These are phyloP conservation scores for Sarocladium oryzae DNA, from an alignment of 2,329 filamentous ascomycete species.

Conservation along the genomic window DNA sequence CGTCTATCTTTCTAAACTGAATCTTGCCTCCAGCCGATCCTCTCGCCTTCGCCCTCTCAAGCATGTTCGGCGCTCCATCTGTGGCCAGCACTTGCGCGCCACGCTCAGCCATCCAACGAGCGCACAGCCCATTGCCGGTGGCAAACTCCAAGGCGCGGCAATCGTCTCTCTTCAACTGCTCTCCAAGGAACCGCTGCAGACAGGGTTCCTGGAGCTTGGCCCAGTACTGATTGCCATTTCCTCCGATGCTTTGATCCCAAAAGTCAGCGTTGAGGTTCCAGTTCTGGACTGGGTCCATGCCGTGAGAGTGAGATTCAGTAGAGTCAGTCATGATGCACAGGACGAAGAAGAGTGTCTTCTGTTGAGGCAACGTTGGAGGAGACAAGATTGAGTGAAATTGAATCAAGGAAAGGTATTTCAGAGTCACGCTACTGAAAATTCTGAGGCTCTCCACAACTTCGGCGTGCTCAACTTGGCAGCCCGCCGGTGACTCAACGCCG, in stretches of 20 bases:
- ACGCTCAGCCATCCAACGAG: constrained; percentile 33
- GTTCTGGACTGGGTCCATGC: constrained; percentile 17
- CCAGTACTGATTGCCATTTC: constrained; percentile 39
- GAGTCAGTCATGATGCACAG: background rate
- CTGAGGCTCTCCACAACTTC: background rate
- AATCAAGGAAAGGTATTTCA: no score
- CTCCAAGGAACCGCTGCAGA: constrained; percentile 28
- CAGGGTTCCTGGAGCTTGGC: constrained; percentile 33
- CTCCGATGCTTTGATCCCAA: constrained; percentile 36
- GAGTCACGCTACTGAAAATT: background rate
- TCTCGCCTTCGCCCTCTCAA: constrained; percentile 25
- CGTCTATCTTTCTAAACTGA: constrained; percentile 28
- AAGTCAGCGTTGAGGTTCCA: constrained; percentile 36
- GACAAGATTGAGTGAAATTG: no score
- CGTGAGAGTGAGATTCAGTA: background rate
- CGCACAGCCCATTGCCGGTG: constrained; percentile 42
- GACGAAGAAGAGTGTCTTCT: no score
- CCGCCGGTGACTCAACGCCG: constrained; percentile 1
- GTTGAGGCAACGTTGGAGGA: no score
- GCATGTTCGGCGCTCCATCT: constrained; percentile 36
- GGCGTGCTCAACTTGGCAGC: background rate
- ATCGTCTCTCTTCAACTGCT: constrained; percentile 14
- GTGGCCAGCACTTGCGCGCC: constrained; percentile 35
- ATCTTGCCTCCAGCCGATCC: constrained; percentile 17
- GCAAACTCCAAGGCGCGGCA: constrained; percentile 39